Percentiles rank a stretch among this genome's conserved stretches.
Evolutionary conservation across 257 asterid genomes (phyloP).

Genomic region (Linaria vulgaris): DNA sequence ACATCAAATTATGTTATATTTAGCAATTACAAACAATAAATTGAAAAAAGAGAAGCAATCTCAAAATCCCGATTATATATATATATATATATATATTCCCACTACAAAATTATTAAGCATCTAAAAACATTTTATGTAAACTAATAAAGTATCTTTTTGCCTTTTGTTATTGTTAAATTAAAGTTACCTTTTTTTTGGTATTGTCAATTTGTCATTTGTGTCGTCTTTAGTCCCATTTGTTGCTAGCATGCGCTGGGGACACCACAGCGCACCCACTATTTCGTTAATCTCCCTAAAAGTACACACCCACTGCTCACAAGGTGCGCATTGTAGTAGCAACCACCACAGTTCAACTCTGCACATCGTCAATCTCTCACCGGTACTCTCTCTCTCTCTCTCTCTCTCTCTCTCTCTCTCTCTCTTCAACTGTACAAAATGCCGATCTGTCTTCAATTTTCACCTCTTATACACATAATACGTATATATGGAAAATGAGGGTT

Average conservation of each 20-base stretch:
- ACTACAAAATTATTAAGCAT: no score
- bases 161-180: neutral
- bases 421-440: slow-evolving; percentile 22
- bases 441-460: slow-evolving; percentile 34
- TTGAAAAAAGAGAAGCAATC: no score
- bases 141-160: no score
- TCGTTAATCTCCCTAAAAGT: neutral
- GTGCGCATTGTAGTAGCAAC: slow-evolving; percentile 34
- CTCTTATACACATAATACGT: slow-evolving; percentile 26
- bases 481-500: neutral
- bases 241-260: slow-evolving; percentile 35
- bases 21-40: no score
- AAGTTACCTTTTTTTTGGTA: neutral
- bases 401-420: neutral
- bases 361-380: slow-evolving; percentile 31
- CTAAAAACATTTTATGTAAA: no score
- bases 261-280: slow-evolving; percentile 26
- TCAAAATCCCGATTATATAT: no score
- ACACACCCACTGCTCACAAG: slow-evolving; percentile 9
- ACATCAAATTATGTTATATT: no score
- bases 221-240: neutral
- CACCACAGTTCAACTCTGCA: slow-evolving; percentile 25
- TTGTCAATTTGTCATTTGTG: slow-evolving; percentile 2
- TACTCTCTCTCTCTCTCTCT: slow-evolving; percentile 13
- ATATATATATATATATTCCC: no score